Percentiles rank a stretch among this genome's conserved stretches.
Evolutionary conservation across 1,284 basidiomycete genomes (phyloP).

Genomic region (Coniferiporia sulphurascens): DNA sequence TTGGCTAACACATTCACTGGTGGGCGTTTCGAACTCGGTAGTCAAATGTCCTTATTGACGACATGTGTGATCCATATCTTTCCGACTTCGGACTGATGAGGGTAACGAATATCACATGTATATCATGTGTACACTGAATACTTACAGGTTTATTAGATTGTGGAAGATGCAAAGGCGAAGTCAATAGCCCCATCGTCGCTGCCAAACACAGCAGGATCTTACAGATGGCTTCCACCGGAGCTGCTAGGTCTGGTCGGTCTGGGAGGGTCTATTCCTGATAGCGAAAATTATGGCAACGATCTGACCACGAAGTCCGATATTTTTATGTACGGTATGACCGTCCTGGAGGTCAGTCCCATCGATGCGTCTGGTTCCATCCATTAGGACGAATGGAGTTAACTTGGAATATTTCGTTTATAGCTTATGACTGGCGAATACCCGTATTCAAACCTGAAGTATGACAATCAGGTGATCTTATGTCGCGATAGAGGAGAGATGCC

Average conservation of each 20-base stretch:
- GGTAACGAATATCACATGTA: neutral
- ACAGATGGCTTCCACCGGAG: constrained; percentile 46
- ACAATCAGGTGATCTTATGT: neutral
- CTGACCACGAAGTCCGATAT: constrained; percentile 42
- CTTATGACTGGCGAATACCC: neutral
- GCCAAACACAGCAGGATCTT: constrained; percentile 40
- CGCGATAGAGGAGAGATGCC: neutral
- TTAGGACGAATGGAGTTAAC: too few relatives aligned
- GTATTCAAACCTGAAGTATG: neutral
- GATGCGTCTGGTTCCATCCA: neutral
- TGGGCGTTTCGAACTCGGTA: constrained; percentile 24
- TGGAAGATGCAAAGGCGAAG: constrained; percentile 38
- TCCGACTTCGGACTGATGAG: constrained; percentile 49
- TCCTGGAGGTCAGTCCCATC: constrained; percentile 41
- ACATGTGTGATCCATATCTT: constrained; percentile 42
- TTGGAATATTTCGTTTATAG: neutral
- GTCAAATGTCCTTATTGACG: constrained; percentile 49
- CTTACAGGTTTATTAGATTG: constrained; percentile 23
- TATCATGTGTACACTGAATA: neutral
- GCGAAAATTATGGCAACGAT: constrained; percentile 30
- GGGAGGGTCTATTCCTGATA: constrained; percentile 34
- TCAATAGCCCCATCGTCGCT: constrained; percentile 46
- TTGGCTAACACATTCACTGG: too few relatives aligned
- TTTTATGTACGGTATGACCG: constrained; percentile 50
- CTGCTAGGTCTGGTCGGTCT: neutral